These are phyloP conservation scores for Tetradesmus obliquus DNA, from an alignment of 139 green algal species.

Conservation along the genomic window DNA sequence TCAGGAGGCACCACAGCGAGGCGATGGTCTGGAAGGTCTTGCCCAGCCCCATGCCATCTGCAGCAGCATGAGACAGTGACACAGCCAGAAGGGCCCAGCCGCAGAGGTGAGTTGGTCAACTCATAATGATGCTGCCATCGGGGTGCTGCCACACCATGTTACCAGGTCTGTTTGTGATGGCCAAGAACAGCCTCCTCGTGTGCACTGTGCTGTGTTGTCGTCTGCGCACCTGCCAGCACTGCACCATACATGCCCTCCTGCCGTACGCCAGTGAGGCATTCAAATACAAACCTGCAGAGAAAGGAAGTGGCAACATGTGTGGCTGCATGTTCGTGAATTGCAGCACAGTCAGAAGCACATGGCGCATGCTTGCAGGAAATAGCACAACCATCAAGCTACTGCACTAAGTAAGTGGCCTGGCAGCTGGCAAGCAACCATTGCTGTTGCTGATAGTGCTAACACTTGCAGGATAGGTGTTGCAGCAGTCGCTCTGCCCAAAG, in stretches of 20 bases:
- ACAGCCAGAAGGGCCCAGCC: not conserved
- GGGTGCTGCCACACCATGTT: not conserved
- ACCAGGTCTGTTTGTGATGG: not conserved
- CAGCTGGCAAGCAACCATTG: not conserved
- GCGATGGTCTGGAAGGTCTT: conserved; percentile 73
- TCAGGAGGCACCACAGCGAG: conserved; percentile 81
- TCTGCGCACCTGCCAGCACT: conserved; percentile 68
- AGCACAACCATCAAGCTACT: not conserved
- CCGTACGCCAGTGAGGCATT: conserved; percentile 82
- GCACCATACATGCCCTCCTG: conserved; percentile 69
- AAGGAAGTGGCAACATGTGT: not conserved
- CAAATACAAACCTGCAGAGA: conserved; percentile 84
- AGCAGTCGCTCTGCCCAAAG: not conserved
- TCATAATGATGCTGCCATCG: not conserved
- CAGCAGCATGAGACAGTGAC: not conserved
- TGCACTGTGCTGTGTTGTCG: conserved; percentile 31
- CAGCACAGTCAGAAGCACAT: not conserved
- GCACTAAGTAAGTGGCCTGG: not conserved
- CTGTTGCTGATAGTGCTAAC: not conserved
- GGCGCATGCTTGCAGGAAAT: not conserved
- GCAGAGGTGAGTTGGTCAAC: not conserved
- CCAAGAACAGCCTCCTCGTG: conserved; percentile 51
- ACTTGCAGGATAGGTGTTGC: not conserved
- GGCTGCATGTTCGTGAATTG: not conserved
- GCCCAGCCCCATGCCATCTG: conserved; percentile 69